These are phyloP conservation scores for Diaporthe ilicicola DNA, from an alignment of 2,329 filamentous ascomycete genomes.

Conservation along the genomic window DNA sequence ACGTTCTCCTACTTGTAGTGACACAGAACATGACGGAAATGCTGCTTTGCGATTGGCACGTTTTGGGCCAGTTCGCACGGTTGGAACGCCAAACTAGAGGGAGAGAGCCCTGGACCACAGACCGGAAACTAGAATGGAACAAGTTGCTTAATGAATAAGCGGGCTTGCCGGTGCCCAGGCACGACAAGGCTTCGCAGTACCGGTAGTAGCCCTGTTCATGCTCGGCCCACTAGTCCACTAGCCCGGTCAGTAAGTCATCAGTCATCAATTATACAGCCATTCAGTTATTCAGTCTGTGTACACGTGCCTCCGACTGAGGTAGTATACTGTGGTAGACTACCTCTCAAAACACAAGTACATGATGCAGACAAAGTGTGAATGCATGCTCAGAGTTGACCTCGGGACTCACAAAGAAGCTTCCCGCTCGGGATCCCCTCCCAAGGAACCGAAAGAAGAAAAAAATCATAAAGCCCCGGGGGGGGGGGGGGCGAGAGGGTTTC, in stretches of 20 bases:
- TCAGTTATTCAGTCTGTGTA: too few species aligned
- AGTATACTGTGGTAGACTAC: too few species aligned
- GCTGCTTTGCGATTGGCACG: conserved; percentile 10
- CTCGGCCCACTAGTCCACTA: neutral
- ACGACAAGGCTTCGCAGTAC: too few species aligned
- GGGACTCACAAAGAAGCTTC: neutral
- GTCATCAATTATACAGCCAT: too few species aligned
- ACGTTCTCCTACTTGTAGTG: neutral
- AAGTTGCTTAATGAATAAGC: neutral
- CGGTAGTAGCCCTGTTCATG: neutral
- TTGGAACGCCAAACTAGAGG: neutral
- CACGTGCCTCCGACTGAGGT: too few species aligned
- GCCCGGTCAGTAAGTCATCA: too few species aligned
- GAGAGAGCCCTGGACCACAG: neutral
- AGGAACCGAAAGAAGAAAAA: neutral
- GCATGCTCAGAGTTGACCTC: too few species aligned
- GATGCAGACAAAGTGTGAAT: neutral
- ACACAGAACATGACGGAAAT: neutral
- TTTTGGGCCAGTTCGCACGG: neutral
- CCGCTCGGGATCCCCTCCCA: neutral
- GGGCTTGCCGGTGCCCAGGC: neutral
- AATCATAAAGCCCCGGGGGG: neutral
- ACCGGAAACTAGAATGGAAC: neutral
- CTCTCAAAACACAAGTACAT: too few species aligned
- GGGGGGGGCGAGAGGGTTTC: conserved; percentile 9